Conservation (phyloP, 108 stramenopile genomes). For the Pelagomonas calceolata region DNA sequence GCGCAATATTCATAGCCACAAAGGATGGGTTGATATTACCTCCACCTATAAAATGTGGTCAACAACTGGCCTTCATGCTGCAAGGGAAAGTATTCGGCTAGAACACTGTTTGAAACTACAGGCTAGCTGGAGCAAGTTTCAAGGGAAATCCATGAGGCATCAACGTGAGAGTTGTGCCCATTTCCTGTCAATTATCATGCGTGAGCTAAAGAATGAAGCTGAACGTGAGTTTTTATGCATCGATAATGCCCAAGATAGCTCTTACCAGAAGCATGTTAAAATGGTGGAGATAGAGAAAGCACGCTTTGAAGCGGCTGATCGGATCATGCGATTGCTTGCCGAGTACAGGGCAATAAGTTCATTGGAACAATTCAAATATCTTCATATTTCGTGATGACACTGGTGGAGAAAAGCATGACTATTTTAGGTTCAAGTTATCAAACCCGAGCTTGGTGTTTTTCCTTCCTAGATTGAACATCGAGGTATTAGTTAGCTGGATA, state of each 20-base stretch:
- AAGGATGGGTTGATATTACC: background rate
- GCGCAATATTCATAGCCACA: background rate
- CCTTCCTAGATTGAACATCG: too few relatives aligned
- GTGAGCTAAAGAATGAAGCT: background rate
- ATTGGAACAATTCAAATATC: too few relatives aligned
- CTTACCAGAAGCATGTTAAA: background rate
- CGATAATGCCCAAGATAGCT: background rate
- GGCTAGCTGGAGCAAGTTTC: background rate
- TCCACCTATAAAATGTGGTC: background rate
- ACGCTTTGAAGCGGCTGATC: background rate
- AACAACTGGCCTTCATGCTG: background rate
- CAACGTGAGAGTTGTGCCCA: background rate
- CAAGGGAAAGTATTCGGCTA: background rate
- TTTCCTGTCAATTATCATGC: background rate
- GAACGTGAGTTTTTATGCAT: background rate
- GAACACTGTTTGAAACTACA: background rate
- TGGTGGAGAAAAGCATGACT: too few relatives aligned
- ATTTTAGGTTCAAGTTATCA: too few relatives aligned
- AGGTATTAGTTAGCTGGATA: too few relatives aligned
- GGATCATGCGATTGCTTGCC: background rate
- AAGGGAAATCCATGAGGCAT: background rate
- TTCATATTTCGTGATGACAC: too few relatives aligned
- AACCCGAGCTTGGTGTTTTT: too few relatives aligned
- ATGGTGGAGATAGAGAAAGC: background rate
- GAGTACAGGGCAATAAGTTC: too few relatives aligned